Evolutionary conservation across 345 rosid species (phyloP).

Genomic region (Eucalyptus regnans): DNA sequence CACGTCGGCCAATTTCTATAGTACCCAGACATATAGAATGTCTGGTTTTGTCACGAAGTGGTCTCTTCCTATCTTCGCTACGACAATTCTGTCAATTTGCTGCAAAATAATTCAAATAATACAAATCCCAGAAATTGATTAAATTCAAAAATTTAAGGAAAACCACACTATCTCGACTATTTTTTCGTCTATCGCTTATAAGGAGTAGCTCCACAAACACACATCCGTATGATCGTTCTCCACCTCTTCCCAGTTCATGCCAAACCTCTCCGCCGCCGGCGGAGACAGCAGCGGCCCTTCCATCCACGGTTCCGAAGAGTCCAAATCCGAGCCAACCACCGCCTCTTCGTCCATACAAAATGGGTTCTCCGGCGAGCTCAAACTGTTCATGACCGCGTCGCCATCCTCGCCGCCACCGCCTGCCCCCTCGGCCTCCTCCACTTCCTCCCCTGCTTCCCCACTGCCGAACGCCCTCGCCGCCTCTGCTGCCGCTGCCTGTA

Average conservation of each 20-base stretch:
- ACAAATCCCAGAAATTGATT: neutral
- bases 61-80: neutral
- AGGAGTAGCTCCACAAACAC: neutral
- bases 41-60: neutral
- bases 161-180: neutral
- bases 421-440: neutral
- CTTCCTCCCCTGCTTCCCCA: neutral
- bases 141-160: neutral
- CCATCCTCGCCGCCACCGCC: neutral
- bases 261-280: neutral
- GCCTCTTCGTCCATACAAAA: neutral
- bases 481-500: conserved; percentile 15
- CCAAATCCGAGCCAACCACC: neutral
- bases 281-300: conserved; percentile 1
- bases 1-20: neutral
- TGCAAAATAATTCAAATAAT: neutral
- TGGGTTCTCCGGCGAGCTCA: neutral
- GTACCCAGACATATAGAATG: neutral
- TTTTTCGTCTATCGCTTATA: neutral
- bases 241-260: neutral
- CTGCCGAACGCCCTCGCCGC: conserved; percentile 5
- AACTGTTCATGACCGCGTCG: neutral
- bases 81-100: neutral
- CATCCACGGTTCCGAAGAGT: neutral
- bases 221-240: neutral